A percentile compares a stretch with the other conserved stretches of the same genome.
phyloP scores from a whole-genome alignment of 2,329 filamentous ascomycete genomes.

The Neonectria sp. region DNA sequence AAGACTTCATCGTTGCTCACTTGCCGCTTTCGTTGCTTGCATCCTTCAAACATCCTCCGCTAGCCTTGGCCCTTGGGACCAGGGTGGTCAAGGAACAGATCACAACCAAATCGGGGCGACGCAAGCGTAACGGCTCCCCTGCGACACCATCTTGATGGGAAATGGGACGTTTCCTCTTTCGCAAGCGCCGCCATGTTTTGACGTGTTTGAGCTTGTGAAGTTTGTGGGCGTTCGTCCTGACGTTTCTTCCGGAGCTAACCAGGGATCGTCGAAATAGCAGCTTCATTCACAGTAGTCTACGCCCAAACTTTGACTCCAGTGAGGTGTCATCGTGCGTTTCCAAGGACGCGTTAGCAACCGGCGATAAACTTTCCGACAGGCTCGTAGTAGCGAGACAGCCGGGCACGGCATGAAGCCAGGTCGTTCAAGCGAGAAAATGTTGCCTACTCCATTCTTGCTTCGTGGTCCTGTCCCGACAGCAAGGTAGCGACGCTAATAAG shows the following conservation, averaged over 20 bases:
- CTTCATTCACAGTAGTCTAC: constrained; percentile 2
- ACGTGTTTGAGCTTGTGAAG: constrained; percentile 27
- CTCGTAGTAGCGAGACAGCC: constrained; percentile 1
- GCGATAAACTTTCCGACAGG: constrained; percentile 6
- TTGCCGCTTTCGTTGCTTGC: constrained; percentile 3
- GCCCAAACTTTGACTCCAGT: background rate
- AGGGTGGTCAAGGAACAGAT: constrained; percentile 32
- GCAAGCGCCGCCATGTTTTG: constrained; percentile 31
- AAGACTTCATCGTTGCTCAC: background rate
- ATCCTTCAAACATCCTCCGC: background rate
- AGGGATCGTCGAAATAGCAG: constrained; percentile 21
- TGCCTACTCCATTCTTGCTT: background rate
- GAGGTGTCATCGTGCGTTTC: constrained; percentile 27
- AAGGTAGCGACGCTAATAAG: constrained; percentile 19
- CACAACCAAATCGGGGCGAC: constrained; percentile 39
- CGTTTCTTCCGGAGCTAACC: constrained; percentile 13
- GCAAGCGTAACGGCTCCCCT: constrained; percentile 41
- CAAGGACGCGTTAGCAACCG: constrained; percentile 12
- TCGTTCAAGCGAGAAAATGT: background rate
- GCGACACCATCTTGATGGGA: constrained; percentile 35
- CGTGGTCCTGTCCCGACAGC: constrained; percentile 2
- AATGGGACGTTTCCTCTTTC: constrained; percentile 37
- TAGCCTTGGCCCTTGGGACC: constrained; percentile 13
- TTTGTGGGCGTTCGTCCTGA: constrained; percentile 11
- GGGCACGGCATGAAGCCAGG: constrained; percentile 6